Evolutionary conservation across 768 basidiomycete species (phyloP).

Genomic region (Lactarius hengduanensis): DNA sequence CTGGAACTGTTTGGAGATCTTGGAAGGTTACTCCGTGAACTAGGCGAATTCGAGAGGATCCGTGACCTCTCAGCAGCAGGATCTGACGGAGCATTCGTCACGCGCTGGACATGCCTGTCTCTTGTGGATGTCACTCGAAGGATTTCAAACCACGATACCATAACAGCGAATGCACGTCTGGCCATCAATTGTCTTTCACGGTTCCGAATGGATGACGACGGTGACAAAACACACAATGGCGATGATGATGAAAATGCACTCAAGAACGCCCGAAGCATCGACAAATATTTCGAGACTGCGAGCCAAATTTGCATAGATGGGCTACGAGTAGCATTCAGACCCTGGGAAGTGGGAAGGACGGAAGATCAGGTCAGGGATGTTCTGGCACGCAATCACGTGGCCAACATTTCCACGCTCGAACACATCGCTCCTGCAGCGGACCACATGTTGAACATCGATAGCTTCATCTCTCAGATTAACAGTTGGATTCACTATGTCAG

Average conservation of each 20-base stretch:
- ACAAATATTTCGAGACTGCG: no score
- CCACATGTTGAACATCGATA: not conserved
- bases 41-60: constrained; percentile 9
- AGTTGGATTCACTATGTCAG: not conserved
- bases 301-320: no score
- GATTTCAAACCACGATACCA: not conserved
- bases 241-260: no score
- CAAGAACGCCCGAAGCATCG: no score
- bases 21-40: not conserved
- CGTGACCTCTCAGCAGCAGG: not conserved
- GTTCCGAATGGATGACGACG: not conserved
- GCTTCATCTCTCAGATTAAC: not conserved
- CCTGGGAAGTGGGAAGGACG: not conserved
- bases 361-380: not conserved
- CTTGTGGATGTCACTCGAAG: not conserved
- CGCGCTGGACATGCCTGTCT: not conserved
- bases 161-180: not conserved
- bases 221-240: no score
- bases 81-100: constrained; percentile 8
- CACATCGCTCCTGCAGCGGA: not conserved
- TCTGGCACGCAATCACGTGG: not conserved
- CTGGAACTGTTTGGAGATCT: constrained; percentile 9
- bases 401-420: not conserved
- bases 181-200: not conserved
- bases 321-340: no score